These are phyloP conservation scores for Saccharomycopsis babjevae DNA, from an alignment of 805 yeast species.

Conservation along the genomic window DNA sequence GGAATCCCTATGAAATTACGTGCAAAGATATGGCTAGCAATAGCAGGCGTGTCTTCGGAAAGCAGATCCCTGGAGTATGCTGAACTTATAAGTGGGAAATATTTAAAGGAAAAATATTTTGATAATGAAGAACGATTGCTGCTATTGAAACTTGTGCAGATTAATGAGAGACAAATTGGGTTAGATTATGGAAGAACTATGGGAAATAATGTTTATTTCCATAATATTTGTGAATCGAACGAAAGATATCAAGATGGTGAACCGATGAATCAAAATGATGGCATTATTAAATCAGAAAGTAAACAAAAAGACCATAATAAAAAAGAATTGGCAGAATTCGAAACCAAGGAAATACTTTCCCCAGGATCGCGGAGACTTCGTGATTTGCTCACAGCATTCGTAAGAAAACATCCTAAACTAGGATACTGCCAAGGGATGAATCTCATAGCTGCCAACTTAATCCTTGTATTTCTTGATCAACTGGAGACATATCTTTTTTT, in stretches of 20 bases:
- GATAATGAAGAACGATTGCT: neutral
- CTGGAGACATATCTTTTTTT: conserved; percentile 48
- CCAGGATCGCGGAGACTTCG: conserved; percentile 41
- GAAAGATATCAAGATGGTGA: neutral
- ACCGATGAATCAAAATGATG: neutral
- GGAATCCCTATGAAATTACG: conserved; percentile 44
- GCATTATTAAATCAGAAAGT: no score
- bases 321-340: neutral
- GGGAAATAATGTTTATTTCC: conserved; percentile 44
- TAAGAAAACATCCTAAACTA: conserved; percentile 34
- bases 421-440: conserved; percentile 59
- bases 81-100: neutral
- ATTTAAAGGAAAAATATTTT: conserved; percentile 21
- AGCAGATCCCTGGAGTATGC: neutral
- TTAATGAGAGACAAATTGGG: conserved; percentile 37
- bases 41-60: neutral
- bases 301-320: neutral
- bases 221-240: conserved; percentile 32
- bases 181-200: conserved; percentile 46
- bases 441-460: conserved; percentile 42
- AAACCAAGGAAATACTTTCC: neutral
- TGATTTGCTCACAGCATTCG: conserved; percentile 40
- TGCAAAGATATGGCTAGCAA: conserved; percentile 35
- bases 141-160: neutral
- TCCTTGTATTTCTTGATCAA: conserved; percentile 34